Base-by-base conservation (phyloP, 495 filamentous ascomycete genomes). In the Penicillium alfredii region DNA sequence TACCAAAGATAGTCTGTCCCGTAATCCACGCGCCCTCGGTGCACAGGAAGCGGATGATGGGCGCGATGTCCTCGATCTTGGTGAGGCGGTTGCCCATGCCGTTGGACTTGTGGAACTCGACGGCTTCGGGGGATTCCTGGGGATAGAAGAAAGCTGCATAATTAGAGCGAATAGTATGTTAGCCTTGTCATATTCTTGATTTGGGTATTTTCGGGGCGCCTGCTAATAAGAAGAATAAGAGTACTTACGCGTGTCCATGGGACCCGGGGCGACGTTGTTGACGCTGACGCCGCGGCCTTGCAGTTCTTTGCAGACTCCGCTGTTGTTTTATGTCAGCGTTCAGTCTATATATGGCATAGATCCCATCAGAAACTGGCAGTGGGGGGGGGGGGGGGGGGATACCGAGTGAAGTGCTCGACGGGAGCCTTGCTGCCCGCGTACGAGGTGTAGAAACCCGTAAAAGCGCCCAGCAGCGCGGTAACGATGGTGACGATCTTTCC, bases 321-420 rank as follows among this genome's bases (percentile, higher is more conserved):
- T 52, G 33, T 7, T n/a, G 10, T 11, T 7, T 16, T 24, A 21
- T n/a, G n/a, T n/a, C n/a, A n/a, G n/a, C n/a, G n/a, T n/a, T n/a
- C n/a, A n/a, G n/a, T n/a, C n/a, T n/a, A n/a, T n/a, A n/a, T n/a
- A n/a, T n/a, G n/a, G n/a, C n/a, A n/a, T n/a, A n/a, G n/a, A n/a
- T n/a, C n/a, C n/a, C n/a, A n/a, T n/a, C n/a, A n/a, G n/a, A n/a
- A n/a, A n/a, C n/a, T n/a, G n/a, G n/a, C n/a, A n/a, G n/a, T n/a
- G n/a, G 18, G 16, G 2, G n/a, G 10, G 10, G 12, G 9, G 2
- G 20, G 22, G 10, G 12, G 17, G 16, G 35, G 25, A 16, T 47
- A 60, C 56, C 56, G 46, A n/a, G 59, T 62, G 36, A 61, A 62
- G 35, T 64, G 57, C 45, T 66, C 63, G 13, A 62, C 64, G 0